phyloP scores from a whole-genome alignment of 2,329 filamentous ascomycete genomes.

The Penicillium sp. region DNA sequence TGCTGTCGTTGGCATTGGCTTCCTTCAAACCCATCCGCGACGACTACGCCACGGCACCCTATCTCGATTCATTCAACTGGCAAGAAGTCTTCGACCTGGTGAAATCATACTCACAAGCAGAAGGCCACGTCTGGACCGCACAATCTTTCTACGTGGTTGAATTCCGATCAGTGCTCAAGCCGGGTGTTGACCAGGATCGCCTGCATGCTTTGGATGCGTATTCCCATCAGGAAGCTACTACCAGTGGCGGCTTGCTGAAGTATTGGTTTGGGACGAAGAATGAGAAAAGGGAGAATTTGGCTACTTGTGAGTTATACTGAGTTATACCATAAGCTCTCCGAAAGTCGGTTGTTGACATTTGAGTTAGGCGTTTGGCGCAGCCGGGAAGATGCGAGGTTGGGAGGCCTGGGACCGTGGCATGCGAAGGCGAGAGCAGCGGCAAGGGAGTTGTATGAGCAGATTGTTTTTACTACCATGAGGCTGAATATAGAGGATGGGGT shows the following conservation, averaged over 20 bases:
- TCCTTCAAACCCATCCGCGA: slow-evolving; percentile 60
- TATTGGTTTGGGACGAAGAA: slow-evolving; percentile 87
- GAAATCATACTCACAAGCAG: slow-evolving; percentile 49
- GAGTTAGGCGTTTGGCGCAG: slow-evolving; percentile 62
- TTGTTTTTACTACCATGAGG: slow-evolving; percentile 64
- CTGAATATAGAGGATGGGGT: slow-evolving; percentile 67
- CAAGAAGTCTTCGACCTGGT: slow-evolving; percentile 60
- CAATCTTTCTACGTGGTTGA: slow-evolving; percentile 78
- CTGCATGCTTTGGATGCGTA: slow-evolving; percentile 73
- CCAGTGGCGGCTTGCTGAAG: slow-evolving; percentile 79
- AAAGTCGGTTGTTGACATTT: neutral
- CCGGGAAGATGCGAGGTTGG: slow-evolving; percentile 59
- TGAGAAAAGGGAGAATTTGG: slow-evolving; percentile 69
- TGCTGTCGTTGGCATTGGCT: slow-evolving; percentile 71
- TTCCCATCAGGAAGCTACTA: slow-evolving; percentile 76
- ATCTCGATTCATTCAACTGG: slow-evolving; percentile 78
- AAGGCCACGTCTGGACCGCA: slow-evolving; percentile 57
- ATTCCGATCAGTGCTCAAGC: slow-evolving; percentile 72
- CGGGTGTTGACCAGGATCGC: slow-evolving; percentile 63
- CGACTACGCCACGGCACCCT: slow-evolving; percentile 75
- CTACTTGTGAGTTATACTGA: slow-evolving; percentile 64
- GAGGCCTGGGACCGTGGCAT: slow-evolving; percentile 59
- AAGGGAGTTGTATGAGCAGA: slow-evolving; percentile 55
- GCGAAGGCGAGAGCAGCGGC: slow-evolving; percentile 52
- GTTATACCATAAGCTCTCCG: slow-evolving; percentile 21